These are phyloP conservation scores for Catenaria anguillulae DNA, from an alignment of 371 early-diverging fungal genomes.

Conservation along the genomic window DNA sequence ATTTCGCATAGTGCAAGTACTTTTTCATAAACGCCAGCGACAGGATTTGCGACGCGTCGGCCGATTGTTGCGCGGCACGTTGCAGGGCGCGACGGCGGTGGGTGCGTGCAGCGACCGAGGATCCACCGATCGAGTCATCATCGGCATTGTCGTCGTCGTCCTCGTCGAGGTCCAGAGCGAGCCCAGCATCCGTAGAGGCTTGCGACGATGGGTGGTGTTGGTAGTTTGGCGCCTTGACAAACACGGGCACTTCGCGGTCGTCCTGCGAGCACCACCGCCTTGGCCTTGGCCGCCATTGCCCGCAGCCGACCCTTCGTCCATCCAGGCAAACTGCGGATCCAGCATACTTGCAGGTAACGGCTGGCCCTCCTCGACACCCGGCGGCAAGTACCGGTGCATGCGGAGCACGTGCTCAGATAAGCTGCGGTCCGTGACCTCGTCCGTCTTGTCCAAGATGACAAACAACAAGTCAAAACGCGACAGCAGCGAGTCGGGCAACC, in stretches of 20 bases:
- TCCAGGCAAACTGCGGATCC: background rate
- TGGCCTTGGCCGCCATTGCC: constrained; percentile 59
- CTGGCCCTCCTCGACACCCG: constrained; percentile 9
- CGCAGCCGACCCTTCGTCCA: background rate
- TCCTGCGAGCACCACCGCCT: constrained; percentile 51
- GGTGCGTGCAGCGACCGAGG: constrained; percentile 99
- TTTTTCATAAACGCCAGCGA: constrained; percentile 5
- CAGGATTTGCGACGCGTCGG: constrained; percentile 57
- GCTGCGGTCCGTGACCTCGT: constrained; percentile 70
- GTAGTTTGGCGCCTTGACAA: constrained; percentile 77
- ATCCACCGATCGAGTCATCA: constrained; percentile 69
- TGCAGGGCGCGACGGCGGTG: constrained; percentile 87
- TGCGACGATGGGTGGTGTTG: no score
- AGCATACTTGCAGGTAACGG: constrained; percentile 62
- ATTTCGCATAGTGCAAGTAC: constrained; percentile 56
- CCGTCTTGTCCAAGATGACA: constrained; percentile 88
- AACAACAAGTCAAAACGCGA: constrained; percentile 98
- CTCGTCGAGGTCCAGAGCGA: no score
- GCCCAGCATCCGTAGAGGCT: no score
- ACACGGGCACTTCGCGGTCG: constrained; percentile 74
- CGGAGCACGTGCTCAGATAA: constrained; percentile 89
- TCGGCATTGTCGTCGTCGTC: constrained; percentile 31
- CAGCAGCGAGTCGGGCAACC: constrained; percentile 96
- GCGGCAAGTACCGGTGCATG: constrained; percentile 58
- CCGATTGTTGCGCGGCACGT: constrained; percentile 93